A percentile compares a stretch with the other conserved stretches of the same genome.
Conservation (phyloP, 2,329 filamentous ascomycete species). For the Xylogone sp. region DNA sequence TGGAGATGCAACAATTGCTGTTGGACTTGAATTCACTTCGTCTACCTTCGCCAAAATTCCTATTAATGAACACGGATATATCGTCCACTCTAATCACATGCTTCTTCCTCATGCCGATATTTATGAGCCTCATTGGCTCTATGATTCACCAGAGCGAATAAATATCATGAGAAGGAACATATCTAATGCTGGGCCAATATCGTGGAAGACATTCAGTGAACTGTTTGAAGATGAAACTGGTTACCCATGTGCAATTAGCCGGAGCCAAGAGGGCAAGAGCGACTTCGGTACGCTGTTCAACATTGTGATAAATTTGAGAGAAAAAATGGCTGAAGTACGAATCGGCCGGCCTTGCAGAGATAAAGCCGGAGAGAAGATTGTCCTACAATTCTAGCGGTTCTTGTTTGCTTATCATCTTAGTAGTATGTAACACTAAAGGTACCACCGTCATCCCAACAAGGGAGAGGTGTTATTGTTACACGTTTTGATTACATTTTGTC, state of each 20-base stretch:
- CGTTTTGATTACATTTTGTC: too few species aligned
- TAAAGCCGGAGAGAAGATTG: too few species aligned
- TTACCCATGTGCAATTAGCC: constrained; percentile 22
- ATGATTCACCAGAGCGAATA: constrained; percentile 24
- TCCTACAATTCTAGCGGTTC: too few species aligned
- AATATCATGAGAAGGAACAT: constrained; percentile 26
- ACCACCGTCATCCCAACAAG: too few species aligned
- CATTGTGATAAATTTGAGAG: constrained; percentile 32
- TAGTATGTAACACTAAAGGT: too few species aligned
- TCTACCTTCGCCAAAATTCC: constrained; percentile 20
- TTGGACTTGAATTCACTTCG: constrained; percentile 44
- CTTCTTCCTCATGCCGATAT: constrained; percentile 13
- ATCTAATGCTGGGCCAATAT: constrained; percentile 6
- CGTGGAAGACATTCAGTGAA: not conserved
- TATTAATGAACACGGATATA: constrained; percentile 14
- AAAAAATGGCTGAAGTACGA: constrained; percentile 24
- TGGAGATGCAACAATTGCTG: constrained; percentile 39
- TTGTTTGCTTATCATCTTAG: too few species aligned
- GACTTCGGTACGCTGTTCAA: constrained; percentile 27
- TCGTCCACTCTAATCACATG: constrained; percentile 29
- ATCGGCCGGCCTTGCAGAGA: too few species aligned
- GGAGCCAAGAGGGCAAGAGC: constrained; percentile 14
- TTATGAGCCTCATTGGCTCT: constrained; percentile 11
- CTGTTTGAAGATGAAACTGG: constrained; percentile 10
- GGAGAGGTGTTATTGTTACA: too few species aligned